These are phyloP conservation scores for Juglanconis sp. DNA, from an alignment of 2,329 filamentous ascomycete genomes.

Conservation along the genomic window DNA sequence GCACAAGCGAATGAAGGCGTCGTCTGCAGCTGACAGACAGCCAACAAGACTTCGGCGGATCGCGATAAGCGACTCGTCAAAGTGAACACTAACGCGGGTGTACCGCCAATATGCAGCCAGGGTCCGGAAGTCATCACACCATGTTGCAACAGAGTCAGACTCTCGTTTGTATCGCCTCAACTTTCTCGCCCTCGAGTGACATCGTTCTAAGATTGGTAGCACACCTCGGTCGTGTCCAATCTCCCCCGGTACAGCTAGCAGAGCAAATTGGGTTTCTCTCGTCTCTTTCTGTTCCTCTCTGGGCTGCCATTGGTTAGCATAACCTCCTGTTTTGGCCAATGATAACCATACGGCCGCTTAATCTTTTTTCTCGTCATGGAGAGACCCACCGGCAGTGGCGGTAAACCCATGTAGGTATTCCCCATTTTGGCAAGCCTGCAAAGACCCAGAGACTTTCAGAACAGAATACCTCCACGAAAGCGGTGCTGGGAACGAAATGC, in stretches of 20 bases:
- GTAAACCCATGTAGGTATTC: not conserved
- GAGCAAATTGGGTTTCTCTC: not conserved
- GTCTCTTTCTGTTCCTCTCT: not conserved
- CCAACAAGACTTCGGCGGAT: constrained; percentile 11
- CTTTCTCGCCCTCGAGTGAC: constrained; percentile 5
- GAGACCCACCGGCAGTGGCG: not conserved
- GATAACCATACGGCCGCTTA: not conserved
- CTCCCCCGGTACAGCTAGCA: constrained; percentile 2
- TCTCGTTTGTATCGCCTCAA: constrained; percentile 8
- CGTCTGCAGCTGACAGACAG: not conserved
- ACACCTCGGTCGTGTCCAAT: constrained; percentile 7
- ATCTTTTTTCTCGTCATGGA: constrained; percentile 1
- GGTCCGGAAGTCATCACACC: constrained; percentile 13
- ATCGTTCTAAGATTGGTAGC: constrained; percentile 7
- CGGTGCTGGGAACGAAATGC: not conserved
- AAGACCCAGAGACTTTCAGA: not conserved
- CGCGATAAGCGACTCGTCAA: constrained; percentile 18
- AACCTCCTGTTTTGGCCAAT: constrained; percentile 8
- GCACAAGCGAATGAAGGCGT: constrained; percentile 1
- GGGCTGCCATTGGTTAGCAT: constrained; percentile 6
- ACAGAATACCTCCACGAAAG: not conserved
- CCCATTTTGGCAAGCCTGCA: not conserved
- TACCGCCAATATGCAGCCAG: constrained; percentile 17
- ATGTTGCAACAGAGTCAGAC: constrained; percentile 1
- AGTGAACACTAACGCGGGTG: constrained; percentile 15